These are phyloP conservation scores for Pseudonectria foliicola DNA, from an alignment of 2,329 filamentous ascomycete species.

Conservation along the genomic window DNA sequence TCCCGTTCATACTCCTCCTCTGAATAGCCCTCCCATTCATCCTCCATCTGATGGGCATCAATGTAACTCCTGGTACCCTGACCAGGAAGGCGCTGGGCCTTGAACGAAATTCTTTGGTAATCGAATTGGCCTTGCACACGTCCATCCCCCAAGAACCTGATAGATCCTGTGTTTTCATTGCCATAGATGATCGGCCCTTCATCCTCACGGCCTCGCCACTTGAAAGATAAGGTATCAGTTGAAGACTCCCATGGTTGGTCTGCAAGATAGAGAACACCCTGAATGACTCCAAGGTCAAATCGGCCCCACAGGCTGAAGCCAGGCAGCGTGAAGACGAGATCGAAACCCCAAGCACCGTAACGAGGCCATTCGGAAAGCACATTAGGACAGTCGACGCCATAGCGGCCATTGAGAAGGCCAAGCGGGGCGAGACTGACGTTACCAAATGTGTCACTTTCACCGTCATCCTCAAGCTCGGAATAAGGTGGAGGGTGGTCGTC, in stretches of 20 bases:
- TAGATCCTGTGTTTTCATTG: conserved; percentile 21
- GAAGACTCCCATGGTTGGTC: conserved; percentile 28
- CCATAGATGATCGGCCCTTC: conserved; percentile 22
- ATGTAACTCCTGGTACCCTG: conserved; percentile 25
- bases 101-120: conserved; percentile 22
- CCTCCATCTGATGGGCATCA: conserved; percentile 17
- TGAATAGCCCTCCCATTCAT: conserved; percentile 24
- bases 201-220: conserved; percentile 30
- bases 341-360: conserved; percentile 18
- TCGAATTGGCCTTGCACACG: conserved; percentile 26
- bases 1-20: conserved; percentile 22
- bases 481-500: conserved; percentile 13
- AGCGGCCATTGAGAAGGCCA: conserved; percentile 38
- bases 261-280: conserved; percentile 35
- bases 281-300: conserved; percentile 36
- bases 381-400: conserved; percentile 27
- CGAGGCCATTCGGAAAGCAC: conserved; percentile 21
- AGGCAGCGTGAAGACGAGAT: conserved; percentile 31
- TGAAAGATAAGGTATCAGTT: conserved; percentile 17
- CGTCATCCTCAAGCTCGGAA: conserved; percentile 5
- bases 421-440: conserved; percentile 18
- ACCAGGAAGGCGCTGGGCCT: conserved; percentile 13
- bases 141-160: conserved; percentile 32
- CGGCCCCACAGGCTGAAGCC: conserved; percentile 36
- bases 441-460: neutral